phyloP scores from a whole-genome alignment of 2,329 filamentous ascomycete genomes.

The Alternaria angustiovoidea region DNA sequence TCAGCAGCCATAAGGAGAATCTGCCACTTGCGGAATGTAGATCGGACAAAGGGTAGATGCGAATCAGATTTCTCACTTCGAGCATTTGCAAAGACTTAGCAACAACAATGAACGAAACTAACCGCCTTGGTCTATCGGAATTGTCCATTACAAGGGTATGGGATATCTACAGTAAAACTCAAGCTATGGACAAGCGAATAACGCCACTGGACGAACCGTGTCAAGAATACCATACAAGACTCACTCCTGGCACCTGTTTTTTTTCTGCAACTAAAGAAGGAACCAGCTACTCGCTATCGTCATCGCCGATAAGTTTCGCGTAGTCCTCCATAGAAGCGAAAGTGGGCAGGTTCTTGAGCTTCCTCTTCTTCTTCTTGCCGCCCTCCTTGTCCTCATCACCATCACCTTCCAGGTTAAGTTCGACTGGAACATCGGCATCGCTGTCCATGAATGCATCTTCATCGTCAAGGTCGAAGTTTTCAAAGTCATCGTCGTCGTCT shows the following conservation, averaged over 20 bases:
- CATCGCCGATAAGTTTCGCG: slow-evolving; percentile 79
- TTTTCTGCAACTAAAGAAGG: slow-evolving; percentile 1
- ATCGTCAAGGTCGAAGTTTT: slow-evolving; percentile 58
- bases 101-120: neutral
- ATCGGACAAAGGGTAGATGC: no score
- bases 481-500: slow-evolving; percentile 47
- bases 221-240: neutral
- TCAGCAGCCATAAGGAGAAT: no score
- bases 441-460: slow-evolving; percentile 64
- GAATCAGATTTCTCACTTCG: no score
- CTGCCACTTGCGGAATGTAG: no score
- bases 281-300: slow-evolving; percentile 52
- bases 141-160: slow-evolving; percentile 36
- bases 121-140: neutral
- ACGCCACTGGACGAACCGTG: slow-evolving; percentile 5
- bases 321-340: slow-evolving; percentile 97
- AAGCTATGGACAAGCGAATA: slow-evolving; percentile 18
- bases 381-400: slow-evolving; percentile 53
- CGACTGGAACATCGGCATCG: slow-evolving; percentile 63
- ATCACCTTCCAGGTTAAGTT: slow-evolving; percentile 54
- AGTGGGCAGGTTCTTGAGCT: slow-evolving; percentile 86
- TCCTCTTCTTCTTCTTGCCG: slow-evolving; percentile 74
- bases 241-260: neutral
- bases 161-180: slow-evolving; percentile 43
- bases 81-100: no score